phyloP scores from a whole-genome alignment of 1,139 yeast species.

The Saccharomyces hybrid region DNA sequence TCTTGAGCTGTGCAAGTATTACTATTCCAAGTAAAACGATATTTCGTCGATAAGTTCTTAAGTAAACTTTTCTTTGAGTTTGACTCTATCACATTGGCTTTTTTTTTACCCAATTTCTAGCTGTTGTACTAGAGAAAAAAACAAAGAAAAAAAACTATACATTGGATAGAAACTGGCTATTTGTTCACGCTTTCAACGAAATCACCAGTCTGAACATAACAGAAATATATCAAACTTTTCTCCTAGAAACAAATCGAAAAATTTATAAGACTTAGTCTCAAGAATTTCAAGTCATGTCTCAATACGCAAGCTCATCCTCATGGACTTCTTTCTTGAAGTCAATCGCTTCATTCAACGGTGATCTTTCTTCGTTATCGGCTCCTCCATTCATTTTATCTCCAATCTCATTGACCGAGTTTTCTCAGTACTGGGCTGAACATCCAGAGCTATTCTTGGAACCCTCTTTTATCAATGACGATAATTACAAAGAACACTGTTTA shows the following conservation, averaged over 20 bases:
- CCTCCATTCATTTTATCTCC: constrained; percentile 97
- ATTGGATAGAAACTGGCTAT: neutral
- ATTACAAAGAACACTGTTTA: constrained; percentile 23
- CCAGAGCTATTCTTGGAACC: constrained; percentile 78
- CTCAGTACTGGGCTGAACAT: constrained; percentile 91
- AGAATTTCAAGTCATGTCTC: constrained; percentile 17
- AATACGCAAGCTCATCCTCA: constrained; percentile 29
- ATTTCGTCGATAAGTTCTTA: neutral
- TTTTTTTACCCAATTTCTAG: neutral
- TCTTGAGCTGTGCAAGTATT: neutral
- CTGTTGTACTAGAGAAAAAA: neutral
- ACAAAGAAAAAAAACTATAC: neutral
- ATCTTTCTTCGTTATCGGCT: constrained; percentile 86
- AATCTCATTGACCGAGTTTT: constrained; percentile 79
- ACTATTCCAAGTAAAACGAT: neutral
- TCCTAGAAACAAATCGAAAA: neutral
- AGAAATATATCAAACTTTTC: neutral
- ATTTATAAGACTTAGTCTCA: neutral
- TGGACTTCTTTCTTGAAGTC: constrained; percentile 42
- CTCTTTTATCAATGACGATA: constrained; percentile 38
- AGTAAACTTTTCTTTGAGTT: neutral
- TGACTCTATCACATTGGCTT: neutral
- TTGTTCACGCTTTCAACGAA: neutral
- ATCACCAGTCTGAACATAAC: neutral
- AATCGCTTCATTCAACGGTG: constrained; percentile 90